Percentiles rank a stretch among this genome's conserved stretches.
Conservation (phyloP, 2,329 filamentous ascomycete species). For the Colletotrichum kahawae region DNA sequence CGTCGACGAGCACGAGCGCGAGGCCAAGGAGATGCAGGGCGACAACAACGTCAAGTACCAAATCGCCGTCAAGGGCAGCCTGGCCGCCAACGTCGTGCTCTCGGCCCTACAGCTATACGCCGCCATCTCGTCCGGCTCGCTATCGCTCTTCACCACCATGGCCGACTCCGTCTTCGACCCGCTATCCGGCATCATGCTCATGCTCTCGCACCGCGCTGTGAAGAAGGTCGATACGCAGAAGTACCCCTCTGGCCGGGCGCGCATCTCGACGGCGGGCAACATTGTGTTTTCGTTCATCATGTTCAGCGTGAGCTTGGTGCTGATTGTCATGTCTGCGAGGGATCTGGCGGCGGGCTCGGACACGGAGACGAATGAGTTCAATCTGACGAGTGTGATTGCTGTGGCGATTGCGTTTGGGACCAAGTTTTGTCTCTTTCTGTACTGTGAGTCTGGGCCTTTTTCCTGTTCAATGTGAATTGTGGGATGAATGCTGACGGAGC, state of each 20-base stretch:
- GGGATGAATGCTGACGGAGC: not conserved
- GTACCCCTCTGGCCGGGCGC: slow-evolving; percentile 91
- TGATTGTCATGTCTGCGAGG: slow-evolving; percentile 85
- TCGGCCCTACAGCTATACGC: slow-evolving; percentile 87
- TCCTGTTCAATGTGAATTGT: rapidly evolving
- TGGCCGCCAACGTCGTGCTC: slow-evolving; percentile 81
- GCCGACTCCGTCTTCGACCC: slow-evolving; percentile 95
- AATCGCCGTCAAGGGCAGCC: slow-evolving; percentile 70
- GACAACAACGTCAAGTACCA: slow-evolving; percentile 81
- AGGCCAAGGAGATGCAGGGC: slow-evolving; percentile 79
- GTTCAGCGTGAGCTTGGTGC: slow-evolving; percentile 80
- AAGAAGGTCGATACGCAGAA: slow-evolving; percentile 83
- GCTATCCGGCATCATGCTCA: slow-evolving; percentile 84
- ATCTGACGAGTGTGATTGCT: slow-evolving; percentile 83
- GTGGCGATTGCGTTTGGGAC: slow-evolving; percentile 84
- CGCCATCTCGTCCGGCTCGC: slow-evolving; percentile 83
- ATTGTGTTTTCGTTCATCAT: slow-evolving; percentile 97
- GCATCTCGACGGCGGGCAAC: slow-evolving; percentile 94
- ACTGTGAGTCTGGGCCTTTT: slow-evolving; percentile 57
- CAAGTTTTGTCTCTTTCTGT: slow-evolving; percentile 83
- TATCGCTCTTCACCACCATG: slow-evolving; percentile 97
- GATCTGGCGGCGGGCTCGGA: slow-evolving; percentile 63
- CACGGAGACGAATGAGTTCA: slow-evolving; percentile 67
- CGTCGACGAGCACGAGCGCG: slow-evolving; percentile 86
- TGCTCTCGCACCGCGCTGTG: slow-evolving; percentile 87